A percentile compares a stretch with the other conserved stretches of the same genome.
phyloP scores from a whole-genome alignment of 345 rosid species.

The Populus euphratica region DNA sequence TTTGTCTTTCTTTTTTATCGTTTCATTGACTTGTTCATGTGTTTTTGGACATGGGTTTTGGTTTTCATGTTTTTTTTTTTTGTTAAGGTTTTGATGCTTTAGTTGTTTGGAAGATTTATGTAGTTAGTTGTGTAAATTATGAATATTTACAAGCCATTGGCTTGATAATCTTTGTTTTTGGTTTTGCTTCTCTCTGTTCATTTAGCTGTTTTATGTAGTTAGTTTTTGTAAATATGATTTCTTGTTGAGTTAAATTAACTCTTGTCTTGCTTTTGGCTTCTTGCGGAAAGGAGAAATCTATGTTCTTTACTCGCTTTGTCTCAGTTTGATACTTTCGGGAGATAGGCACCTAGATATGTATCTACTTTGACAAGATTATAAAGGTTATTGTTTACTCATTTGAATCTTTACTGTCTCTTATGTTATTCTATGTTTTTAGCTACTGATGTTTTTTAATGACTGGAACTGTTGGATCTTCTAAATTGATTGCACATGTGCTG shows the following conservation, averaged over 20 bases:
- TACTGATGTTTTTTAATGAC: not conserved
- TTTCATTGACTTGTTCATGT: conserved; percentile 7
- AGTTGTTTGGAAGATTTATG: not conserved
- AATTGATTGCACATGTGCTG: conserved; percentile 1
- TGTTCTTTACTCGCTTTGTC: not conserved
- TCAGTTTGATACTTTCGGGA: conserved; percentile 2
- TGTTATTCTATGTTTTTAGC: not conserved
- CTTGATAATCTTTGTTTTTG: conserved; percentile 1
- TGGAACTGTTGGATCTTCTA: conserved; percentile 10
- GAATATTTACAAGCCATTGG: not conserved
- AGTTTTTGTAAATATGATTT: not conserved
- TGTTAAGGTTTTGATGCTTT: not conserved
- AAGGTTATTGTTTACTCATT: not conserved
- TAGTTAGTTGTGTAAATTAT: not conserved
- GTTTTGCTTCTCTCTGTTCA: not conserved
- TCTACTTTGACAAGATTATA: conserved; percentile 14
- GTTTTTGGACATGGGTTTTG: conserved; percentile 16
- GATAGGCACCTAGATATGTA: conserved; percentile 15
- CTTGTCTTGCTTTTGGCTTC: not conserved
- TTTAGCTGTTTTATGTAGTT: not conserved
- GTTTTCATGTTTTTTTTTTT: not conserved
- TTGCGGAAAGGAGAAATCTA: not conserved
- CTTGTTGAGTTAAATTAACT: not conserved
- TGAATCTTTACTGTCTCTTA: conserved; percentile 4
- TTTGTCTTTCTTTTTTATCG: conserved; percentile 16